Evolutionary conservation across 2,329 filamentous ascomycete genomes (phyloP).

Genomic region (Eutypa lata): DNA sequence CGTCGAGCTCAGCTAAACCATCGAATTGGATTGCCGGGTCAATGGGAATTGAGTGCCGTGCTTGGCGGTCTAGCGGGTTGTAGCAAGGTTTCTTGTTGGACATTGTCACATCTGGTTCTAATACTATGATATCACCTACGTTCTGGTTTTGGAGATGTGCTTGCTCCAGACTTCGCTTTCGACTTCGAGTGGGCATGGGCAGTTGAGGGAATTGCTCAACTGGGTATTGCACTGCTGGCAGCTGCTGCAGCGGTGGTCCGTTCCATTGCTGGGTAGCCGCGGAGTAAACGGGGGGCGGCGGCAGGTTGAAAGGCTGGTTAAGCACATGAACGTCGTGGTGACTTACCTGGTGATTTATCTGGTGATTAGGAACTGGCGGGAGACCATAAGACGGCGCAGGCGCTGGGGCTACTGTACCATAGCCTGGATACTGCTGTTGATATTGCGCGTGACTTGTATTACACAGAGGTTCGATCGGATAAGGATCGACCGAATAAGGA

Average conservation of each 20-base stretch:
- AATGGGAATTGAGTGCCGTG: too few relatives aligned
- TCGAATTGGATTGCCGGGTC: too few relatives aligned
- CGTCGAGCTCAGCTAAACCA: too few relatives aligned
- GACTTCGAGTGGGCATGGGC: background rate
- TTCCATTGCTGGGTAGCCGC: background rate
- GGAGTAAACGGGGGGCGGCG: background rate
- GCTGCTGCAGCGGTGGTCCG: background rate
- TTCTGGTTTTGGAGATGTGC: background rate
- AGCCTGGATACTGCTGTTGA: background rate
- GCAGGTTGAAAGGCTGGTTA: background rate
- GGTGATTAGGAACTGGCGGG: background rate
- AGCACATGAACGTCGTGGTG: background rate
- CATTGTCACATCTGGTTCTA: background rate
- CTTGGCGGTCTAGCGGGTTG: conserved; percentile 3
- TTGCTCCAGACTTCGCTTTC: background rate
- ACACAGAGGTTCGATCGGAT: conserved; percentile 1
- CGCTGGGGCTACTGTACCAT: too few relatives aligned
- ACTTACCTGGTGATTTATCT: background rate
- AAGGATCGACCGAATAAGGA: too few relatives aligned
- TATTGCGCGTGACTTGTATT: background rate
- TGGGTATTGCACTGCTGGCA: background rate
- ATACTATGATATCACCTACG: background rate
- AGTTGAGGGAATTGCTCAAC: background rate
- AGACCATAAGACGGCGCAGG: too few relatives aligned
- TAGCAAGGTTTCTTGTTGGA: too few relatives aligned